Percentiles rank a stretch among this genome's conserved stretches.
Conservation (phyloP, 2,329 filamentous ascomycete species). For the Akanthomyces dipterigenus region DNA sequence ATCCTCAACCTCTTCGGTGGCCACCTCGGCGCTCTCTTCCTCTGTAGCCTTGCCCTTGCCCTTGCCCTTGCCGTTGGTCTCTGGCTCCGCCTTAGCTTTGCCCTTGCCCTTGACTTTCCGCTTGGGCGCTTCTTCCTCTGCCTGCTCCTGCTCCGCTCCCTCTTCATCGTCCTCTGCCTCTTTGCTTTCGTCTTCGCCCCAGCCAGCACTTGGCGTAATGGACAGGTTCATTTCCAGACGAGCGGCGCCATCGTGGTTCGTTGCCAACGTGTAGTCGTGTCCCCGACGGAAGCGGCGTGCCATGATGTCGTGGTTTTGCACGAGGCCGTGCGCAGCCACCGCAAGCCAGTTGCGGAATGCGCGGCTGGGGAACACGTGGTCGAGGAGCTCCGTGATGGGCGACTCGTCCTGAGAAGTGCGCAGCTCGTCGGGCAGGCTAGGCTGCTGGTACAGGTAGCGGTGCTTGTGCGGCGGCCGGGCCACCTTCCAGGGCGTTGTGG, state of each 20-base stretch:
- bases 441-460: conserved; percentile 76
- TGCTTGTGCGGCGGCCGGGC: conserved; percentile 92
- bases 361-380: conserved; percentile 74
- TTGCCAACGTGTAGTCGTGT: conserved; percentile 87
- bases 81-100: conserved; percentile 22
- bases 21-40: conserved; percentile 21
- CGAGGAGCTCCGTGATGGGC: conserved; percentile 69
- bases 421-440: conserved; percentile 31
- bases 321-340: conserved; percentile 66
- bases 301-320: conserved; percentile 71
- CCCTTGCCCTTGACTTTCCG: conserved; percentile 24
- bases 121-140: conserved; percentile 22
- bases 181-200: conserved; percentile 65
- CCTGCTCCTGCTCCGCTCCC: conserved; percentile 30
- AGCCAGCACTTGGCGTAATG: conserved; percentile 77
- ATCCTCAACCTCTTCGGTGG: conserved; percentile 38
- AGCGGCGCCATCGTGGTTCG: conserved; percentile 68
- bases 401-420: conserved; percentile 37
- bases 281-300: conserved; percentile 82
- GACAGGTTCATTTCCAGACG: conserved; percentile 82
- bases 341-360: conserved; percentile 88
- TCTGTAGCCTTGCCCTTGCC: conserved; percentile 24
- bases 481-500: conserved; percentile 60
- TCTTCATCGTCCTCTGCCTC: conserved; percentile 41
- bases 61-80: conserved; percentile 24